These are phyloP conservation scores for Penicillium coprophilum DNA, from an alignment of 495 filamentous ascomycete species.

Conservation along the genomic window DNA sequence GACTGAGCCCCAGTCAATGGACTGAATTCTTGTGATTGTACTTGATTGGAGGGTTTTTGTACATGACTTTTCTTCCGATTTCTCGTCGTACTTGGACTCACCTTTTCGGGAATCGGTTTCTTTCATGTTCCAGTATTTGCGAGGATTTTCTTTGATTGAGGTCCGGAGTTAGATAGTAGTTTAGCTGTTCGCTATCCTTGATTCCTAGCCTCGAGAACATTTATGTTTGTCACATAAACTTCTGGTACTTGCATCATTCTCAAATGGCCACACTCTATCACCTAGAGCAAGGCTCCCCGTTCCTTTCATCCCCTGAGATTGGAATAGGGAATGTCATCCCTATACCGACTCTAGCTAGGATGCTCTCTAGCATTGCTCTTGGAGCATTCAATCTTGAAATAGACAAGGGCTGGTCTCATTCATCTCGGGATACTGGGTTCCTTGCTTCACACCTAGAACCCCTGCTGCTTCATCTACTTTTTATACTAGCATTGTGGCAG, in stretches of 20 bases:
- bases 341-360: not conserved
- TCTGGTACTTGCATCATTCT: not conserved
- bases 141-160: conserved; percentile 6
- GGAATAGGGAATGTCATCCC: not conserved
- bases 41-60: conserved; percentile 21
- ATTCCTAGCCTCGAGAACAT: not conserved
- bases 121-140: conserved; percentile 12
- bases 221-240: not conserved
- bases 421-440: conserved; percentile 14
- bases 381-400: not conserved
- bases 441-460: conserved; percentile 9
- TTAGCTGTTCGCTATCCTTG: not conserved
- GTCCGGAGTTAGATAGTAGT: conserved; percentile 14
- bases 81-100: conserved; percentile 13
- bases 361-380: not conserved
- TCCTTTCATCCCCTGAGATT: conserved; percentile 1
- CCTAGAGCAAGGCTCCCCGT: not conserved
- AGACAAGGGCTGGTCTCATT: conserved; percentile 11
- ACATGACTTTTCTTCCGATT: conserved; percentile 20
- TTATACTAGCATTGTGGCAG: conserved; percentile 19
- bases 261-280: not conserved
- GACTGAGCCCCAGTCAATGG: not conserved
- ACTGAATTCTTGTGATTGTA: not conserved
- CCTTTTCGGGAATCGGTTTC: conserved; percentile 6
- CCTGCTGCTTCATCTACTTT: conserved; percentile 16